These are phyloP conservation scores for Lizonia empirigonia DNA, from an alignment of 2,329 filamentous ascomycete species.

Conservation along the genomic window DNA sequence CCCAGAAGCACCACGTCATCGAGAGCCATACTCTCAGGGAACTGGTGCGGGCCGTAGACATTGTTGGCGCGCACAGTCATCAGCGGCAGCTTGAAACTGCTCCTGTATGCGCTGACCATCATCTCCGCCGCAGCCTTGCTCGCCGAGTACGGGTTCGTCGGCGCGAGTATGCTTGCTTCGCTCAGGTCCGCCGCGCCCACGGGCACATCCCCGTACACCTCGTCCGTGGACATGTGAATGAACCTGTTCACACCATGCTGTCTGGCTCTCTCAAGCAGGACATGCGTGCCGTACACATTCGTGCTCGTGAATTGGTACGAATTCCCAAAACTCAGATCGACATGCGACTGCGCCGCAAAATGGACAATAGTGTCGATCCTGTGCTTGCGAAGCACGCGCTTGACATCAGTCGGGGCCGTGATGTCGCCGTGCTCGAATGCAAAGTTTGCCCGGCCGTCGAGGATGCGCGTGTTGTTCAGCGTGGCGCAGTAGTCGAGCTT, in stretches of 20 bases:
- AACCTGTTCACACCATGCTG: slow-evolving; percentile 73
- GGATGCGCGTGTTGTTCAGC: slow-evolving; percentile 75
- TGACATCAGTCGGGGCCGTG: slow-evolving; percentile 71
- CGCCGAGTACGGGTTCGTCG: slow-evolving; percentile 82
- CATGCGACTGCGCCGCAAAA: slow-evolving; percentile 85
- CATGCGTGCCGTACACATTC: slow-evolving; percentile 84
- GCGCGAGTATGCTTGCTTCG: slow-evolving; percentile 75
- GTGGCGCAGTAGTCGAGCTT: slow-evolving; percentile 84
- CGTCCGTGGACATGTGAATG: slow-evolving; percentile 83
- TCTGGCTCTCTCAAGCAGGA: slow-evolving; percentile 76
- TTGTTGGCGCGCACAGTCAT: slow-evolving; percentile 85
- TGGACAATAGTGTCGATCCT: slow-evolving; percentile 81
- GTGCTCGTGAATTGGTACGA: slow-evolving; percentile 81
- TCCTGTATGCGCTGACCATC: slow-evolving; percentile 85
- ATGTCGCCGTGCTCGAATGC: slow-evolving; percentile 81
- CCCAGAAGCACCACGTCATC: too few species aligned
- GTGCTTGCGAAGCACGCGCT: slow-evolving; percentile 72
- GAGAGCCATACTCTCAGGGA: slow-evolving; percentile 72
- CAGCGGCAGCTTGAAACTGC: slow-evolving; percentile 78
- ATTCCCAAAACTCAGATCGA: slow-evolving; percentile 82
- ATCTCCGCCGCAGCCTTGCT: slow-evolving; percentile 84
- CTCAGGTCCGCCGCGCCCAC: slow-evolving; percentile 73
- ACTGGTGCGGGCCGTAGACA: slow-evolving; percentile 84
- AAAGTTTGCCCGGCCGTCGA: slow-evolving; percentile 73
- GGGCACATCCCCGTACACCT: slow-evolving; percentile 82